Base-by-base conservation (phyloP, 768 basidiomycete species). In the Strobilomyces echinocephalus region DNA sequence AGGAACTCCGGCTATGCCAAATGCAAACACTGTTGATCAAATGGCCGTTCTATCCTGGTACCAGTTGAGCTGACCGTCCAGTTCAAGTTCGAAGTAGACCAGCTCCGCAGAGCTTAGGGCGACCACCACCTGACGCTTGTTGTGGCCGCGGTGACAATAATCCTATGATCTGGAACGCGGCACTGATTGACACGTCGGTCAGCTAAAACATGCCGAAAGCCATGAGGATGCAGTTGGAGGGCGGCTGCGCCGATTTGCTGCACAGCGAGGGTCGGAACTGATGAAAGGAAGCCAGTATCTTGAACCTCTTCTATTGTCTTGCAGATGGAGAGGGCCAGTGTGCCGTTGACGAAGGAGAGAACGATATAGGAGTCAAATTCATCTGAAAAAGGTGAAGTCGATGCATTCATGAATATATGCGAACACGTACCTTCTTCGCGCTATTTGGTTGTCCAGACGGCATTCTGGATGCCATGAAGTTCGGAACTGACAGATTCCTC, bases 301-400 rank as follows among this genome's bases (percentile, higher is more conserved):
- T 94, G 91, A 8, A 98, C 94, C 79, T 98, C 97, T 70, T 98
- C 97, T 60, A 99, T 98, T 5, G 92, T 97, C 71, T 97, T 93
- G 26, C 97, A 95, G 59, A 99, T 97, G 3, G 94, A 95, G 7
- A 98, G 78, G 8, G 97, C 94, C 21, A 97, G 82, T 0, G 97
- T 98, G 46, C 95, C 97, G 66, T 98, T 98, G 50, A 97, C 91
- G 74, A 98, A 98, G 0, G 97, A 98, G 1, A 99, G 81, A 56
- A 99, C 91, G 68, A 98, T 97, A 69, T 98, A 99, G 0, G 95
- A 92, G 68, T 98, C 97, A 67, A 83, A 95, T 18, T 84, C 79
- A 66, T 98, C 97, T 97, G 61, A 45, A 50, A 26, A 30, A 5
- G 30, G 16, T 68, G 26, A 63, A 53, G 20, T 47, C 12, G n/a